Base-by-base conservation (phyloP, 2,329 filamentous ascomycete species). In the Chrysoporthe puriensis region DNA sequence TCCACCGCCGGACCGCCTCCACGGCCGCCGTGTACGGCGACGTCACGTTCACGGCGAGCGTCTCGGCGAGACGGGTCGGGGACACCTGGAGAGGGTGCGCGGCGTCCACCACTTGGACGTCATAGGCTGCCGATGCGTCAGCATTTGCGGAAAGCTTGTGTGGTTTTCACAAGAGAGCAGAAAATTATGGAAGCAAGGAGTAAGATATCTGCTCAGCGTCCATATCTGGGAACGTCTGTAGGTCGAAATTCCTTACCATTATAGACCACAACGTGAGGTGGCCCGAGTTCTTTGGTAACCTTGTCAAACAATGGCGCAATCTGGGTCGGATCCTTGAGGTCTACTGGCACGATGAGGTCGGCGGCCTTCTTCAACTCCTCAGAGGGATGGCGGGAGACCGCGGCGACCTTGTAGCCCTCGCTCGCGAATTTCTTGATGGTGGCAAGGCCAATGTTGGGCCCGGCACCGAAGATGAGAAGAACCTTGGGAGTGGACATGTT, bases 211-310 rank as follows among this genome's bases (percentile, higher is more conserved):
- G 36, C 36, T 40, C 5, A 4, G 5, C 7, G 36, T 40, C 9
- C 36, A 40, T 26, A 40, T 9, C 5, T 40, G 36, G 36, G 36
- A 40, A 9, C 1, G 1, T 52, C 11, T 52, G 9, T 11, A 26
- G 21, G 3, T 6, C 26, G 9, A 32, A 7, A 16, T 0, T 26
- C 46, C 56, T 40, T 6, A 78, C 75, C 72, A 69, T 82, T 83
- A 67, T 82, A 83, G 3, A 83, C 74, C 5, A 83, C 77, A 2
- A 84, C 81, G 65, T 76, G 79, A 7, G 81, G 81, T n/a, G 74
- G 63, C 21, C 78, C 76, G 8, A 80, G 70, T 36, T 70, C 48
- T 59, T 68, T 61, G 59, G 78, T 79, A 3, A 83, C 79, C 69
- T 77, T 76, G 0, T 73, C 68, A 71, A 84, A 85, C 3, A 77